A percentile compares a stretch with the other conserved stretches of the same genome.
These are phyloP conservation scores for Paracorniculantispora psalliotae DNA, from an alignment of 2,329 filamentous ascomycete species.

Conservation along the genomic window DNA sequence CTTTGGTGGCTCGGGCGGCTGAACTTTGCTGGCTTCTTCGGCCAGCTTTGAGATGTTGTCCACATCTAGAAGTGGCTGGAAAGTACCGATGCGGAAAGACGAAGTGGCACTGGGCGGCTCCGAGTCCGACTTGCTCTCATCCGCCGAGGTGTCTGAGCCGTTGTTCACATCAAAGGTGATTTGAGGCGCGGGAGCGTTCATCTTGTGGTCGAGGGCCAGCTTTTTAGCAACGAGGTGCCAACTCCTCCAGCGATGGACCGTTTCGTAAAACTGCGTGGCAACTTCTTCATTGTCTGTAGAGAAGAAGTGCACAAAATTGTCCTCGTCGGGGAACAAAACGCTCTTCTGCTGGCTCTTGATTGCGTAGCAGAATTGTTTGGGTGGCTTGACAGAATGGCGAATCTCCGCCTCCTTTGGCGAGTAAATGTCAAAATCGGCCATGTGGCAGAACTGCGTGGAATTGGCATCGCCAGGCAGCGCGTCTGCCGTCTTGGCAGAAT, in stretches of 20 bases:
- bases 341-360: conserved; percentile 91
- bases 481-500: conserved; percentile 64
- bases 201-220: conserved; percentile 41
- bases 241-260: conserved; percentile 78
- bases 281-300: conserved; percentile 66
- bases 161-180: conserved; percentile 20
- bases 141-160: neutral
- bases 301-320: conserved; percentile 92
- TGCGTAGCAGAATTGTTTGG: conserved; percentile 80
- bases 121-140: conserved; percentile 18
- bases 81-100: conserved; percentile 61
- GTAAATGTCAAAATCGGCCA: conserved; percentile 93
- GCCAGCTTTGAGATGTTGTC: conserved; percentile 51
- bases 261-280: conserved; percentile 64
- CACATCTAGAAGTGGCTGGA: conserved; percentile 63
- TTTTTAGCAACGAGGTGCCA: conserved; percentile 82
- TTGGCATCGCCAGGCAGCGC: conserved; percentile 60
- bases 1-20: conserved; percentile 24
- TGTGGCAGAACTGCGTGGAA: conserved; percentile 66
- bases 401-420: conserved; percentile 63
- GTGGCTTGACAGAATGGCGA: conserved; percentile 69
- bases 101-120: conserved; percentile 40
- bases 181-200: conserved; percentile 25
- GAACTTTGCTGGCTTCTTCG: conserved; percentile 44
- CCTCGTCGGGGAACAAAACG: conserved; percentile 72